A percentile compares a stretch with the other conserved stretches of the same genome.
Conservation (phyloP, 208 protist species). For the Trypanosoma conorhini region DNA sequence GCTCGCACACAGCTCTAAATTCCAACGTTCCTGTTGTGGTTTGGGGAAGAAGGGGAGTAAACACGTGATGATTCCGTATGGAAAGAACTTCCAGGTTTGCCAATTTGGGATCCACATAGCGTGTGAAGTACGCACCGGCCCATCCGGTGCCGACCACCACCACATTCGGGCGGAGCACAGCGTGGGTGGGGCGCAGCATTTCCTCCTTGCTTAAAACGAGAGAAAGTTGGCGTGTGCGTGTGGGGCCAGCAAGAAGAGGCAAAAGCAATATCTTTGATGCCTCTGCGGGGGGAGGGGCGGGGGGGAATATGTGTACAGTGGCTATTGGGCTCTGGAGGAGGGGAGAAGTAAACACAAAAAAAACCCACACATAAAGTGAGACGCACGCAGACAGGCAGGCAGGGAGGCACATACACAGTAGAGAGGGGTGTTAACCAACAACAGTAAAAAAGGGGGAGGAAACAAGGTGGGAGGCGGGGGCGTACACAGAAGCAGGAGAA, state of each 20-base stretch:
- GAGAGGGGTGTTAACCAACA: not conserved
- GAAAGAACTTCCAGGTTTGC: conserved; percentile 91
- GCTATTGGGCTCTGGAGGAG: not conserved
- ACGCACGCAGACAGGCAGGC: not conserved
- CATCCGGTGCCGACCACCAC: conserved; percentile 93
- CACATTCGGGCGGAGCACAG: conserved; percentile 72
- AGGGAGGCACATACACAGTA: not conserved
- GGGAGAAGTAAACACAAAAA: not conserved
- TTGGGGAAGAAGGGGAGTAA: conserved; percentile 94
- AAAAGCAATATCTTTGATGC: not conserved
- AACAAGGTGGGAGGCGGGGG: not conserved
- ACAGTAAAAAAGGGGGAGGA: not conserved
- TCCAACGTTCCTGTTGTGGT: conserved; percentile 92
- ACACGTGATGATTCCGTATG: conserved; percentile 94
- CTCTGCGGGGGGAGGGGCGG: no score
- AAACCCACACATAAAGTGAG: not conserved
- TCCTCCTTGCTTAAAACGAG: conserved; percentile 2
- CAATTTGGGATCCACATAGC: conserved; percentile 65
- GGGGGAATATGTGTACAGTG: no score
- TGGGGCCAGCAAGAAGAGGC: not conserved
- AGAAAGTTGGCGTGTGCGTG: not conserved
- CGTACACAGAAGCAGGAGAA: no score
- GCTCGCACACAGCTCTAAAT: conserved; percentile 90
- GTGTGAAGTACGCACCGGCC: conserved; percentile 82
- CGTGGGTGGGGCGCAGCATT: conserved; percentile 37